phyloP scores from a whole-genome alignment of 2,329 filamentous ascomycete species.

The Cladosporium sp. region DNA sequence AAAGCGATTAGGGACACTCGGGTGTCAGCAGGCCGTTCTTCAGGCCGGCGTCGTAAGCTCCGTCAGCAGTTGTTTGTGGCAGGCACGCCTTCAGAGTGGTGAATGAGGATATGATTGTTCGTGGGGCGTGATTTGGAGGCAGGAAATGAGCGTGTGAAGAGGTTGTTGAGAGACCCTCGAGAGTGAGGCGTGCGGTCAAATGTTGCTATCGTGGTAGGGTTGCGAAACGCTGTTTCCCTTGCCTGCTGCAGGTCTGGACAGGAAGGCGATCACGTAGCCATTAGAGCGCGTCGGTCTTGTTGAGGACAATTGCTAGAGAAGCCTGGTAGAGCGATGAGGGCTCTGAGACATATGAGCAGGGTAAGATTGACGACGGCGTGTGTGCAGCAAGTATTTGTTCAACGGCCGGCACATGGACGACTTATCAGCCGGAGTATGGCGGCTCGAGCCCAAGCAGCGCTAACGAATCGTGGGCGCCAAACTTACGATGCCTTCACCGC shows the following conservation, averaged over 20 bases:
- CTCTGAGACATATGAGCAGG: background rate
- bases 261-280: background rate
- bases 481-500: background rate
- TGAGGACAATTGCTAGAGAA: background rate
- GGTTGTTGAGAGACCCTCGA: background rate
- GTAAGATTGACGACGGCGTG: background rate
- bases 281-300: background rate
- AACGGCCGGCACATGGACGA: background rate
- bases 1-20: background rate
- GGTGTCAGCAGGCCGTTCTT: background rate
- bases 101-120: background rate
- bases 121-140: background rate
- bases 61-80: background rate
- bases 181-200: background rate
- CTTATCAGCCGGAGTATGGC: background rate
- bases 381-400: background rate
- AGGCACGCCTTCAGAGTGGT: background rate
- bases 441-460: background rate
- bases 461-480: background rate
- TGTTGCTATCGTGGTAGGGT: background rate
- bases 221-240: background rate
- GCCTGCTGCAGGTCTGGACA: background rate
- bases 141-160: background rate
- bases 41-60: background rate
- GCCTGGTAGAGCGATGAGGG: background rate